Evolutionary conservation across 2,329 filamentous ascomycete genomes (phyloP), one percentile per base, ranked within the genome.

Genomic region (Phaeosphaeriaceae sp.): DNA sequence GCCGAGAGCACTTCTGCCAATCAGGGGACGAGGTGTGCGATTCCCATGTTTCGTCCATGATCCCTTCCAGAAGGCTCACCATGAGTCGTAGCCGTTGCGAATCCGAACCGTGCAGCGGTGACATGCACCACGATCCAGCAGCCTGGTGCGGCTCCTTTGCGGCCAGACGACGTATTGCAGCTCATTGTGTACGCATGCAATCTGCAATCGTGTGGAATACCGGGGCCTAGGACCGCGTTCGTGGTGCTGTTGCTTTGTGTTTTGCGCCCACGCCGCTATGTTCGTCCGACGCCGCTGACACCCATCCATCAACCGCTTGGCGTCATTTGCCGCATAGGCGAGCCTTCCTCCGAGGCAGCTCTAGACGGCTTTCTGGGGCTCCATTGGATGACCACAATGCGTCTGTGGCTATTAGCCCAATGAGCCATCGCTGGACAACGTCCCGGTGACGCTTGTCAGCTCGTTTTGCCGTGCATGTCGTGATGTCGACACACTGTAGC

Each of bases 1-100:
- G 11, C 56, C 61, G 60, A 59, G 58, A 50, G 58, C 55, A 21
- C 13, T 2, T 28, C 26, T 28, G n/a, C 54, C 59, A 66, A 65
- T 65, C 30, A 51, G 56, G 19, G 28, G 15, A 22, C 23, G 40
- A 8, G 8, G 40, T 54, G 54, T 52, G 52, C 59, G 56, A 56
- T 56, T 48, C 42, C 54, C 51, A 42, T 48, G 43, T 48, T 54
- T 58, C 56, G 54, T 44, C 35, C 47, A 54, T 40, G 35, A 40
- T 40, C 35, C n/a, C 35, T 40, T 40, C 35, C 35, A 40, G 35
- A 40, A 40, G 47, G 19, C 56, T 47, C 44, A 47, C 23, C 44
- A 26, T 47, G 44, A 23, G 23, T 47, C 44, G 44, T 24, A 23
- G 21, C 6, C 35, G 35, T 40, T 40, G 35, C 35, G 35, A 40